phyloP scores from a whole-genome alignment of 148 eudicot genomes.

The Fagopyrum tataricum region DNA sequence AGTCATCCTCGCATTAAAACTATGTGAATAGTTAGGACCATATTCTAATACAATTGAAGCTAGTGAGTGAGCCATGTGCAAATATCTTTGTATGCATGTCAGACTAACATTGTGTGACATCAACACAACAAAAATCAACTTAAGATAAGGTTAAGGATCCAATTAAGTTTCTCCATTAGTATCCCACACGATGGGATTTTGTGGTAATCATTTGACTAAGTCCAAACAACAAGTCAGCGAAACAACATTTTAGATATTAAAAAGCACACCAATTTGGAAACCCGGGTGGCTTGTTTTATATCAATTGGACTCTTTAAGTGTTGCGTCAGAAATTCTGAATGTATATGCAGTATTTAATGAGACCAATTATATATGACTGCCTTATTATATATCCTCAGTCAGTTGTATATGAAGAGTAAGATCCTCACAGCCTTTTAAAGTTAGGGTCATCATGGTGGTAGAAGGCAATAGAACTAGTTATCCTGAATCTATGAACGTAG shows the following conservation, averaged over 20 bases:
- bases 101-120: neutral
- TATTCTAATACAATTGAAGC: neutral
- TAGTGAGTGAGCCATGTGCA: neutral
- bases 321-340: neutral
- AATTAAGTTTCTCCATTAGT: neutral
- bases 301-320: neutral
- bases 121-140: neutral
- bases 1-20: neutral
- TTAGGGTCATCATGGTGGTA: slow-evolving; percentile 21
- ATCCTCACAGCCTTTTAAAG: neutral
- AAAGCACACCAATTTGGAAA: neutral
- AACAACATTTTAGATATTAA: neutral
- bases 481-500: slow-evolving; percentile 19
- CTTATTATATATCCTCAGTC: neutral
- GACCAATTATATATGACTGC: neutral
- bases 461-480: slow-evolving; percentile 13
- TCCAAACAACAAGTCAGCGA: neutral
- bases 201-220: neutral
- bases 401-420: neutral
- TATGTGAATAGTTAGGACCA: neutral
- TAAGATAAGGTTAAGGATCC: neutral
- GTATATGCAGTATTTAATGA: slow-evolving; percentile 7
- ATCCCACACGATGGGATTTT: neutral
- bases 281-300: neutral
- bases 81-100: neutral